Base-by-base conservation (phyloP, 192 early-diverging fungal genomes). In the Helicostylum pulchrum region DNA sequence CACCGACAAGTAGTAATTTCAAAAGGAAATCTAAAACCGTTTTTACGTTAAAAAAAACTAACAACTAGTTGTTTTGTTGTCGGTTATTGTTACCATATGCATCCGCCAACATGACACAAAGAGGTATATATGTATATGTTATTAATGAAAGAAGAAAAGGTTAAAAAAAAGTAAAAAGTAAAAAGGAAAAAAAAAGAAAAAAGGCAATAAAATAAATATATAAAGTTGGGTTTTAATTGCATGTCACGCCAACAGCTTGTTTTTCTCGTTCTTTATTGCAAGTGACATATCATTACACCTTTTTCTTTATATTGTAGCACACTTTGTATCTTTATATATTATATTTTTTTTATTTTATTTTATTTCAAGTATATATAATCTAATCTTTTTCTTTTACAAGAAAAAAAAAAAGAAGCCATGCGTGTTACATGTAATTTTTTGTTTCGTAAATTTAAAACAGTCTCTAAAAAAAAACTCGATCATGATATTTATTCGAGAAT, bases 401-500 rank as follows among this genome's bases (percentile, higher is more conserved):
- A 26, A 26, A 26, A 26, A 26, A 26, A 26, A 26, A 2, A 26
- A 26, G 26, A 26, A 26, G 26, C 26, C 26, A 26, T 26, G 26
- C 26, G 26, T 26, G 26, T 26, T 26, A 26, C 26, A 26, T 26
- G 26, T 26, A 26, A 26, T 26, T 26, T n/a, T 26, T 26, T 26
- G 26, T 26, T 26, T 26, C 26, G 26, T 26, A 2, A 26, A n/a
- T n/a, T 26, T 26, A 2, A 26, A 26, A 26, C 26, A 0, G 26
- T 26, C 26, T 26, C 26, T 26, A 26, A 26, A 26, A 26, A 26
- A 26, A 26, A 26, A 39, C 9, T 39, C 36, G 36, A 39, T 26
- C 2, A 26, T 39, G n/a, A 52, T 63, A 7, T 72, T 80, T 93
- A 99, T 78, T 97, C 97, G 70, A 99, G 81, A n/a, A 88, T 77